Percentiles rank a stretch among this genome's conserved stretches.
Evolutionary conservation across 768 basidiomycete species (phyloP).

Genomic region (Boletus rubropictus): DNA sequence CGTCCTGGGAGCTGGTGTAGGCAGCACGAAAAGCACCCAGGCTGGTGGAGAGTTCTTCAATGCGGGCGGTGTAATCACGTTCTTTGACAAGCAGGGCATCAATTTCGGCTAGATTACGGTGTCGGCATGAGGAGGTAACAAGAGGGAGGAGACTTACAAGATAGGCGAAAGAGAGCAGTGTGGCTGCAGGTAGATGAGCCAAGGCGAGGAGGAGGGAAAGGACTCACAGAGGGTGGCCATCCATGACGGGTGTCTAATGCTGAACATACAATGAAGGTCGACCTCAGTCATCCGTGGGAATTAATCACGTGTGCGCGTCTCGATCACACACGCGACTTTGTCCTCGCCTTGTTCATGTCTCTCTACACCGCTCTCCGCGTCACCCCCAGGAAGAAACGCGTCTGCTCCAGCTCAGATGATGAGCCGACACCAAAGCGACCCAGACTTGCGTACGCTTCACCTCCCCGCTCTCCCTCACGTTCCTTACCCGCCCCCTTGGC

Average conservation of each 20-base stretch:
- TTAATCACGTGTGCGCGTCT: constrained; percentile 30
- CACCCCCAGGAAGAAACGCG: constrained; percentile 68
- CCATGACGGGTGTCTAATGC: constrained; percentile 6
- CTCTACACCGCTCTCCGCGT: constrained; percentile 42
- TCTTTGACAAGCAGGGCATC: constrained; percentile 24
- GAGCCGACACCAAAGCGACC: constrained; percentile 63
- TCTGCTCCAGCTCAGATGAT: constrained; percentile 44
- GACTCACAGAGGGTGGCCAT: constrained; percentile 16
- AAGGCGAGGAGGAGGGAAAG: fast-evolving
- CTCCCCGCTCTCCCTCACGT: constrained; percentile 41
- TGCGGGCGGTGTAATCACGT: constrained; percentile 12
- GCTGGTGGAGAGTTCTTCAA: constrained; percentile 23
- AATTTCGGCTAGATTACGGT: constrained; percentile 25
- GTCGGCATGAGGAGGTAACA: background rate
- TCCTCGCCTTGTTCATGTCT: constrained; percentile 3
- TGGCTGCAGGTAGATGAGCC: constrained; percentile 3
- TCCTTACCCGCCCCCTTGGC: constrained; percentile 53
- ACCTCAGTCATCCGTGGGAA: constrained; percentile 25
- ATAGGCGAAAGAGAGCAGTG: background rate
- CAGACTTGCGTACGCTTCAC: constrained; percentile 41
- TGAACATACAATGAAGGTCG: constrained; percentile 1
- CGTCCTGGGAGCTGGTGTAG: constrained; percentile 20
- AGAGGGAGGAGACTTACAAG: constrained; percentile 3
- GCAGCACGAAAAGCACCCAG: constrained; percentile 24
- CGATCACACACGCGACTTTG: constrained; percentile 15